Evolutionary conservation across 1,284 basidiomycete genomes (phyloP).

Genomic region (Quambalaria eucalypti): DNA sequence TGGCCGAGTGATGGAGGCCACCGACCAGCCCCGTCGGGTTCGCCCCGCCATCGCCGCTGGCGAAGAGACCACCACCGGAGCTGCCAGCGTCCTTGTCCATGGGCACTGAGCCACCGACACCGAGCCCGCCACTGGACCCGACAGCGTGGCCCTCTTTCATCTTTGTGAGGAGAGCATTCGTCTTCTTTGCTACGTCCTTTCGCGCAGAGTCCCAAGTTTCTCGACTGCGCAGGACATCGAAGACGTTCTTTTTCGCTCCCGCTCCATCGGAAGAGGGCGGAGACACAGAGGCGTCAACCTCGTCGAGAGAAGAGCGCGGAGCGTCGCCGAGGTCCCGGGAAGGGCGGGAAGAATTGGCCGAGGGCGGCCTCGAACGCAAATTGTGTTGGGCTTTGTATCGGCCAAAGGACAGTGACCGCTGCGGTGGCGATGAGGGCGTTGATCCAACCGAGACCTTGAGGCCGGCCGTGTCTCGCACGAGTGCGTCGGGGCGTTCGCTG

Average conservation of each 20-base stretch:
- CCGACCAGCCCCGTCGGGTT: background rate
- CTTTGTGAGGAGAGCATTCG: conserved; percentile 36
- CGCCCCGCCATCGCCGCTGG: conserved; percentile 3
- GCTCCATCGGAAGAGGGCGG: background rate
- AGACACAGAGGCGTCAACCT: background rate
- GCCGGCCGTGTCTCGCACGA: background rate
- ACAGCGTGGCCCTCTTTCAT: conserved; percentile 30
- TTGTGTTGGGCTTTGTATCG: background rate
- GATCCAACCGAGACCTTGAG: background rate
- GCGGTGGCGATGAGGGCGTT: background rate
- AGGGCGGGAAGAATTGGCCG: background rate
- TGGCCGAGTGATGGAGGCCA: background rate
- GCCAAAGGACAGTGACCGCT: background rate
- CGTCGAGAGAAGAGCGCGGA: background rate
- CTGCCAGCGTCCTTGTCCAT: background rate
- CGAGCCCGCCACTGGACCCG: background rate
- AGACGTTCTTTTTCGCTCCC: conserved; percentile 9
- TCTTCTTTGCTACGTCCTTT: conserved; percentile 41
- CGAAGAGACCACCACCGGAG: background rate
- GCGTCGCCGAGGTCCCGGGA: background rate
- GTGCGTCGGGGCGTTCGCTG: background rate
- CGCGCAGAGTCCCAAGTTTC: conserved; percentile 39
- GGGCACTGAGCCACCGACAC: background rate
- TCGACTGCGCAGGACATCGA: conserved; percentile 34
- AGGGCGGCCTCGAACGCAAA: background rate